phyloP scores from a whole-genome alignment of 257 asterid genomes.

The Nicotiana knightiana region DNA sequence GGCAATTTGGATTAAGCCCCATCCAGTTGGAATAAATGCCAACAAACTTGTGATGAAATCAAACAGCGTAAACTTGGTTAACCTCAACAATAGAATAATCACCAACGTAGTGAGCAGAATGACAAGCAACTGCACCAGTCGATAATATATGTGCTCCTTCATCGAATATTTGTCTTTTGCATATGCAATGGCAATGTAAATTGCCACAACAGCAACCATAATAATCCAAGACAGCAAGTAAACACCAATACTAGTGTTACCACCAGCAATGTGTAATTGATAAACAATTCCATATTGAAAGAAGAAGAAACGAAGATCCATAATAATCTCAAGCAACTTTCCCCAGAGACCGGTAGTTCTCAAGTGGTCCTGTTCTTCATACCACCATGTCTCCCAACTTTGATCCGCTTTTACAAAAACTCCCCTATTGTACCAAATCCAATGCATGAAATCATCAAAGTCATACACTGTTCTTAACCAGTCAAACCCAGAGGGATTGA shows the following conservation, averaged over 20 bases:
- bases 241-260: constrained; percentile 49
- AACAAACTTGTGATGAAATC: constrained; percentile 70
- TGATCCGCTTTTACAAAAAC: constrained; percentile 70
- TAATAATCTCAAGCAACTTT: constrained; percentile 74
- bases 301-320: constrained; percentile 90
- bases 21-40: constrained; percentile 94
- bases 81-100: constrained; percentile 43
- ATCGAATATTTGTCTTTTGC: constrained; percentile 76
- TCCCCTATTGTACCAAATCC: constrained; percentile 79
- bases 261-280: constrained; percentile 51
- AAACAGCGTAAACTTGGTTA: constrained; percentile 29
- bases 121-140: constrained; percentile 81
- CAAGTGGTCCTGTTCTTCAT: constrained; percentile 87
- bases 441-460: constrained; percentile 66
- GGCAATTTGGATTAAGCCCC: constrained; percentile 91
- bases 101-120: constrained; percentile 40
- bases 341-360: constrained; percentile 97
- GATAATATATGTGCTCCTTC: constrained; percentile 60
- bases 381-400: constrained; percentile 98
- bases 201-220: constrained; percentile 47
- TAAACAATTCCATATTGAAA: constrained; percentile 94
- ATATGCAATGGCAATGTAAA: constrained; percentile 57
- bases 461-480: constrained; percentile 96
- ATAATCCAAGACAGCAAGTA: constrained; percentile 86
- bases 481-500: constrained; percentile 91